Conservation (phyloP, 345 rosid genomes). For the Corchorus capsularis region DNA sequence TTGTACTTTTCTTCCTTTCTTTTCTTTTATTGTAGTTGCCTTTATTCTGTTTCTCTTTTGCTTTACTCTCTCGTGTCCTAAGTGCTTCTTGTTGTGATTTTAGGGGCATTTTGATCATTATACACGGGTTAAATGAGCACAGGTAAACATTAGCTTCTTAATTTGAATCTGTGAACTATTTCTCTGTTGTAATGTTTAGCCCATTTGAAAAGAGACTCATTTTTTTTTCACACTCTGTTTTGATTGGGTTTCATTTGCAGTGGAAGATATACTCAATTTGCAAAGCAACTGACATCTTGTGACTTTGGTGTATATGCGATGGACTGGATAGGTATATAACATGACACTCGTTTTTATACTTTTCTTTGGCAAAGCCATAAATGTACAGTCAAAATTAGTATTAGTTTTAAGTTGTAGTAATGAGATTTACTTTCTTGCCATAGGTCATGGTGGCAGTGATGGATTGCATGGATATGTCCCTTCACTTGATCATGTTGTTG, state of each 20-base stretch:
- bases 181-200: neutral
- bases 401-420: constrained; percentile 17
- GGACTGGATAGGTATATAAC: constrained; percentile 86
- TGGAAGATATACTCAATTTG: constrained; percentile 92
- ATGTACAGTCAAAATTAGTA: no score
- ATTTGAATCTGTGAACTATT: neutral
- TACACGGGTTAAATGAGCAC: constrained; percentile 96
- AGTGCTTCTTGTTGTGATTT: constrained; percentile 1
- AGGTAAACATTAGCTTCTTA: constrained; percentile 48
- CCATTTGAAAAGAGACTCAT: neutral
- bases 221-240: neutral
- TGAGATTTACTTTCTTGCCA: constrained; percentile 6
- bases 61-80: neutral
- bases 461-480: constrained; percentile 99
- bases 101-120: constrained; percentile 88
- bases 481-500: constrained; percentile 91
- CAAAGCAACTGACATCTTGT: constrained; percentile 71
- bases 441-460: constrained; percentile 99
- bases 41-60: neutral
- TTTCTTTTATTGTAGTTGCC: neutral
- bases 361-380: neutral
- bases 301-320: constrained; percentile 84
- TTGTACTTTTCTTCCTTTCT: neutral
- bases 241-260: constrained; percentile 35
- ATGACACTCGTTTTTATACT: neutral